Evolutionary conservation across 495 filamentous ascomycete genomes (phyloP), one percentile per base, ranked within the genome.

Genomic region (Aspergillus steynii): DNA sequence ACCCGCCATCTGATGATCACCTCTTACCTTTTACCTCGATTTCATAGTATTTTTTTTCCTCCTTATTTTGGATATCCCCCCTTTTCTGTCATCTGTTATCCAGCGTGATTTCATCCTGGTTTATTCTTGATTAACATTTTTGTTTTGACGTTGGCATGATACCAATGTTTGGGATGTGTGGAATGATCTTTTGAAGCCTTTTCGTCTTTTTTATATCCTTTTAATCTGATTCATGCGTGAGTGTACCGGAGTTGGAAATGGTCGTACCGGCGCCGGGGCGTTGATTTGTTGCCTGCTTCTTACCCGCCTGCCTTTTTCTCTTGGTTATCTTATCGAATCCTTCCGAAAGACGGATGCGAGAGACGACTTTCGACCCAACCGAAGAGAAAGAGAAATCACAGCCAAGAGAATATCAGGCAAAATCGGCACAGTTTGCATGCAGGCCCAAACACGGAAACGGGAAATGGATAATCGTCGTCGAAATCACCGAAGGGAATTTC

Each of bases 81-180:
- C 47, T 55, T 52, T 50, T 34, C 31, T 48, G 4, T 42, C 27
- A 12, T 60, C 29, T 53, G 29, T 54, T 62, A 28, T 45, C 47
- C 28, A 61, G 60, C 64, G 67, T 61, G 59, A 61, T 62, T 57
- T 46, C 60, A 50, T 63, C 56, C 26, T 53, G 55, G 42, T 42
- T 42, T 42, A 14, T 42, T 42, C 29, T 20, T 61, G 46, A 50
- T 60, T 55, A 34, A 54, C 45, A 37, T 47, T 52, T 53, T 69
- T 42, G 0, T 26, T 47, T 64, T 61, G 62, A 69, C 62, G 66
- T 58, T 61, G 58, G 53, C 65, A 71, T 68, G 65, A 71, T 73
- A 73, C 66, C 66, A 70, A 64, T 58, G 58, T 62, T 61, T 67
- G 62, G 62, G 64, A 67, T 67, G 66, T 62, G 68, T 64, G 68